phyloP scores from a whole-genome alignment of 2,329 filamentous ascomycete genomes.

The Coniochaeta sp. region DNA sequence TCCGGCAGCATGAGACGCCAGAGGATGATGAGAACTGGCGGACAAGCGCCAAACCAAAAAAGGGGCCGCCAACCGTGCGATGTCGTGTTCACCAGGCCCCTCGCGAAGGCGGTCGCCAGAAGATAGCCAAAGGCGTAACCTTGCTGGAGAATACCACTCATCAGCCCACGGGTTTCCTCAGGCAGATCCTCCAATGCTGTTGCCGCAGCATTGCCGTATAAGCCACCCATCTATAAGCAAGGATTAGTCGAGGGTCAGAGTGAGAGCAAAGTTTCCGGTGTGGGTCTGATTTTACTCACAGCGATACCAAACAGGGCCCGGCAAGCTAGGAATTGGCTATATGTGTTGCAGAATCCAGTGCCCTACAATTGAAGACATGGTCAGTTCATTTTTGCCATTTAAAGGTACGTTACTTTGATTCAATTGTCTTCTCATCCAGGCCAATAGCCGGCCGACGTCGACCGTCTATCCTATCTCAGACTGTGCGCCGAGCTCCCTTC shows the following conservation, averaged over 20 bases:
- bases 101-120: conserved; percentile 47
- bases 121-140: conserved; percentile 64
- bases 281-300: background rate
- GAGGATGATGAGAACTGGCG: conserved; percentile 71
- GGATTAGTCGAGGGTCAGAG: background rate
- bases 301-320: conserved; percentile 70
- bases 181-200: conserved; percentile 73
- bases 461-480: too few species aligned
- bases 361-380: conserved; percentile 24
- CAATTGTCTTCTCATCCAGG: too few species aligned
- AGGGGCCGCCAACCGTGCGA: conserved; percentile 74
- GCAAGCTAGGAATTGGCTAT: conserved; percentile 65
- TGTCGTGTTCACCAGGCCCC: conserved; percentile 68
- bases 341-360: conserved; percentile 63
- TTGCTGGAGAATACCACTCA: conserved; percentile 70
- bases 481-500: background rate
- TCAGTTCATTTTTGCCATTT: background rate
- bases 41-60: conserved; percentile 82
- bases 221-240: conserved; percentile 56
- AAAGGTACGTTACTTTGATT: too few species aligned
- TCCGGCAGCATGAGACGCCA: conserved; percentile 74
- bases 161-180: conserved; percentile 59
- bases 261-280: background rate
- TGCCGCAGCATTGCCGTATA: conserved; percentile 72
- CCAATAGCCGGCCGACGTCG: background rate